Evolutionary conservation across 257 asterid species (phyloP), one percentile per base, ranked within the genome.

Genomic region (Solanum pimpinellifolium): DNA sequence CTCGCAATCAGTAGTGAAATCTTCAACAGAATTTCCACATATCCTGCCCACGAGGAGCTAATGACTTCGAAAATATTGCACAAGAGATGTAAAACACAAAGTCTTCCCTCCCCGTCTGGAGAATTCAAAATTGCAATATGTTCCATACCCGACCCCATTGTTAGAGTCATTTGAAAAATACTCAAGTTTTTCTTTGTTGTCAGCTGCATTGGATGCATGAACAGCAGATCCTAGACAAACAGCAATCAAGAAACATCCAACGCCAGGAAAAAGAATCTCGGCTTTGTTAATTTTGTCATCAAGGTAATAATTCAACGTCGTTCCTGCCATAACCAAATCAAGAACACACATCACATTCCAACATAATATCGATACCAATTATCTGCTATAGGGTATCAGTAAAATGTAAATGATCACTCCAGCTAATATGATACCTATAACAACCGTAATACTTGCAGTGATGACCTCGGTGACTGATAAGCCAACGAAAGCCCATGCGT

Each of bases 401-500:
- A 14, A 23, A 39, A 39, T 84, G 20, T 2, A 7, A 4, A 83
- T 37, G 39, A 37, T 59, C 23, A 25, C 9, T 44, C 2, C 0
- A 7, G 20, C 7, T 65, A 46, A 87, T 84, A 80, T 27, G 73
- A 86, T 92, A 97, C 99, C 99, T 91, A 97, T 91, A 52, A 95
- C 98, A 66, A 97, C 99, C n/a, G 98, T 90, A 88, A 95, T 93
- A 94, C 99, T 97, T 33, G 95, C 86, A 27, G 95, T 90, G 86
- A 97, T 90, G 73, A 97, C 99, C 91, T 94, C 98, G 41, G 99
- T 95, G 88, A 97, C 99, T 0, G 98, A 96, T 87, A 97, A 92
- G 65, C 99, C 99, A 82, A 97, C 96, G 73, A 91, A 95, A 23
- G 99, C 98, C 99, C 99, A 95, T 62, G 99, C 99, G 85, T 95